Evolutionary conservation across 805 yeast species (phyloP), one percentile per base, ranked within the genome.

Genomic region (Martiniozyma abietophila): DNA sequence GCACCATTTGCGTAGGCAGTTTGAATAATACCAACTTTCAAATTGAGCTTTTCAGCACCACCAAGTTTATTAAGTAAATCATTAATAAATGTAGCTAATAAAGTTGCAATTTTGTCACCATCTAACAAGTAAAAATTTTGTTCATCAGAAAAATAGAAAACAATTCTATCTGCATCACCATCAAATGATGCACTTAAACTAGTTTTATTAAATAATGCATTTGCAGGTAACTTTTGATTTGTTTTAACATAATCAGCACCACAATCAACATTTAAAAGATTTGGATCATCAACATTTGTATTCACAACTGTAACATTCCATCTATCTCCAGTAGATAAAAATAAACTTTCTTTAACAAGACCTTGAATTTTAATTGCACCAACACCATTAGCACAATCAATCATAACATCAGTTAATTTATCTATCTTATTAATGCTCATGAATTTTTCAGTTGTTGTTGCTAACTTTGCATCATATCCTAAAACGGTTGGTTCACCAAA

Each of bases 1-100:
- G 80, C 73, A 8, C 98, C 98, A 54, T 92, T 92, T 32, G 98
- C 98, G 51, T 92, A 92, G 1, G 98, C 98, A 1, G 98, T 92
- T 62, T 92, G 98, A 21, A 92, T 86, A 4, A 88, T 92, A 7
- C 96, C 98, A 36, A 46, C 31, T n/a, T 58, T 49, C 39, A 68
- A 55, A n/a, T n/a, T n/a, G n/a, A n/a, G n/a, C n/a, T n/a, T n/a
- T 15, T 42, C 34, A 8, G 17, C n/a, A 7, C 17, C 19, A 18
- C 63, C 55, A 10, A 68, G 39, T 31, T 69, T 58, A n/a, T 59
- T 49, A 16, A 76, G 53, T 29, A 78, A 53, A 18, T 62, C 60
- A 11, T 70, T 57, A 35, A 74, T 64, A 47, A 84, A 72, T 29
- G 67, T 63, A 1, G 96, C 95, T 35, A 84, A 71, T 39, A 92